Evolutionary conservation across 495 filamentous ascomycete genomes (phyloP).

Genomic region (Cercophora samala): DNA sequence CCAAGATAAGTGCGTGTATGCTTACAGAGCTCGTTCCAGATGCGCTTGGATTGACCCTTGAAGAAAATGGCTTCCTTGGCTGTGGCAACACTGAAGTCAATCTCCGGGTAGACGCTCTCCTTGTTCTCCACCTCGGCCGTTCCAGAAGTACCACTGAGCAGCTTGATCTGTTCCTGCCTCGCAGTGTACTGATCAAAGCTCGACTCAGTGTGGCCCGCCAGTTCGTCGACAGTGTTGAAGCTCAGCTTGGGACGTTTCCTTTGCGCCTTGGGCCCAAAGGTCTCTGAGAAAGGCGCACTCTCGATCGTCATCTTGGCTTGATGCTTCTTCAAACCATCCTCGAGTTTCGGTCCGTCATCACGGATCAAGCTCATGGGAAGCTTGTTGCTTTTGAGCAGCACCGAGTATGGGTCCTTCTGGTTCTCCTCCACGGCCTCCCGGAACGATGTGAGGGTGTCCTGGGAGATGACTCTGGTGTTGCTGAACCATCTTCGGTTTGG

Average conservation of each 20-base stretch:
- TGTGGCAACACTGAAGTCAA: slow-evolving; percentile 56
- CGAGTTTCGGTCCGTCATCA: slow-evolving; percentile 42
- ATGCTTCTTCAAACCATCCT: slow-evolving; percentile 87
- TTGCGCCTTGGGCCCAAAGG: slow-evolving; percentile 90
- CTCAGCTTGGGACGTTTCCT: slow-evolving; percentile 86
- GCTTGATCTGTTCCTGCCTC: slow-evolving; percentile 65
- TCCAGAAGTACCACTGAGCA: slow-evolving; percentile 65
- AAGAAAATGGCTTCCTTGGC: slow-evolving; percentile 86
- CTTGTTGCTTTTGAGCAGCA: slow-evolving; percentile 91
- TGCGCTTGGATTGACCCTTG: slow-evolving; percentile 91
- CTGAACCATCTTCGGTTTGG: slow-evolving; percentile 79
- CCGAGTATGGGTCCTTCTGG: slow-evolving; percentile 82
- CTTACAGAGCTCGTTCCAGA: slow-evolving; percentile 94
- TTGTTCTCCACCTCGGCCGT: slow-evolving; percentile 48
- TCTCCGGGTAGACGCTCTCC: slow-evolving; percentile 40
- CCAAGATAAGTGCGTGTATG: not conserved
- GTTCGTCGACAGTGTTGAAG: slow-evolving; percentile 73
- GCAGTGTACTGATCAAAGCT: slow-evolving; percentile 77
- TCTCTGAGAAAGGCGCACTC: slow-evolving; percentile 77
- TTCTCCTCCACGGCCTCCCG: slow-evolving; percentile 89
- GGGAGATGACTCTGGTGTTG: slow-evolving; percentile 59
- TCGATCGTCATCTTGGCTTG: slow-evolving; percentile 92
- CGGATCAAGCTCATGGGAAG: slow-evolving; percentile 41
- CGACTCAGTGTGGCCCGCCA: slow-evolving; percentile 73
- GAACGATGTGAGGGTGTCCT: slow-evolving; percentile 69